phyloP scores from a whole-genome alignment of 495 filamentous ascomycete genomes.

The Daldinia loculata region DNA sequence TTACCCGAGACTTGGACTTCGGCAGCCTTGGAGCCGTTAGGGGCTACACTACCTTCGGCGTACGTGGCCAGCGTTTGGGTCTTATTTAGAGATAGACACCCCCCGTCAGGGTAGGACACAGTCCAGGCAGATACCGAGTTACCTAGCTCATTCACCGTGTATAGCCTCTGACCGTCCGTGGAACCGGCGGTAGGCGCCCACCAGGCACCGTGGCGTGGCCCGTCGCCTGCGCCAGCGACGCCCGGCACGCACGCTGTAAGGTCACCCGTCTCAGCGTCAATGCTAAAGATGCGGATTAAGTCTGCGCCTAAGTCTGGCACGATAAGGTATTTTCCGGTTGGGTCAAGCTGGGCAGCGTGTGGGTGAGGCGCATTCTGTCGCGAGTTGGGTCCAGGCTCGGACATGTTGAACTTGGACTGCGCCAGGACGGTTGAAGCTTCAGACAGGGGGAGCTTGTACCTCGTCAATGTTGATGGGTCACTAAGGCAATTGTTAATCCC shows the following conservation, averaged over 20 bases:
- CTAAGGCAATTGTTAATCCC: constrained; percentile 41
- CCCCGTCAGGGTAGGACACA: constrained; percentile 48
- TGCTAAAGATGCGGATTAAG: constrained; percentile 68
- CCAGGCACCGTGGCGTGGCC: constrained; percentile 56
- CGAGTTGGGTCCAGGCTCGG: constrained; percentile 58
- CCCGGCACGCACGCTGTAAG: constrained; percentile 50
- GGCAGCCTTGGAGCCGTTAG: constrained; percentile 53
- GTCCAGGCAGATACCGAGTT: constrained; percentile 58
- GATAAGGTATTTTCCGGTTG: constrained; percentile 69
- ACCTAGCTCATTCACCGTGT: constrained; percentile 58
- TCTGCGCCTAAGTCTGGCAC: constrained; percentile 79
- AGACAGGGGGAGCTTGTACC: constrained; percentile 49
- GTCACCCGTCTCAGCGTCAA: constrained; percentile 52
- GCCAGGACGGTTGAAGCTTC: constrained; percentile 46
- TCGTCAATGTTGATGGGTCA: constrained; percentile 54
- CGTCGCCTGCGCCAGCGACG: constrained; percentile 51
- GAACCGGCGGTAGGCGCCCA: constrained; percentile 48
- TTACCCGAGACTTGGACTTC: constrained; percentile 53
- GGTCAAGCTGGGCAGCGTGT: constrained; percentile 73
- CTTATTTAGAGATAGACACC: constrained; percentile 48
- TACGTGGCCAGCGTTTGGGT: constrained; percentile 53
- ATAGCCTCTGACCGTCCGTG: constrained; percentile 46
- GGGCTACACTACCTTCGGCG: constrained; percentile 45
- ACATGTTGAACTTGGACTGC: constrained; percentile 63
- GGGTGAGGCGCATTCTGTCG: constrained; percentile 76